phyloP scores from a whole-genome alignment of 345 rosid genomes.

The Luvunga scandens region DNA sequence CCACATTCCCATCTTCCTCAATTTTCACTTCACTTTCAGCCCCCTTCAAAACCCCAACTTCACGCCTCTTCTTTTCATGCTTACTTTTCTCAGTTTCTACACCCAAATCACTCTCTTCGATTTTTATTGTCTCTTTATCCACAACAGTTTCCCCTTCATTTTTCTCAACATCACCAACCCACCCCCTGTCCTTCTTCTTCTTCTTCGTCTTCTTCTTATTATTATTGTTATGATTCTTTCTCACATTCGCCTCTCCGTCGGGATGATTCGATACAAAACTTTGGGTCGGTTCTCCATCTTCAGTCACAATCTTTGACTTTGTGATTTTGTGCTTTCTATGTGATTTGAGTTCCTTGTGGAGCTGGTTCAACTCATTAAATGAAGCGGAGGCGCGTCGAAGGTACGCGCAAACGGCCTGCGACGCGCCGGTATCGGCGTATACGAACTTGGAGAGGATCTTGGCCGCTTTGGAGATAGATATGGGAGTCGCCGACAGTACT shows the following conservation, averaged over 20 bases:
- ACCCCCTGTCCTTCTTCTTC: slow-evolving; percentile 2
- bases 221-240: neutral
- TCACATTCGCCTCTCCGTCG: neutral
- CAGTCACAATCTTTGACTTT: neutral
- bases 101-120: neutral
- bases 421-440: slow-evolving; percentile 40
- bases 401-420: slow-evolving; percentile 49
- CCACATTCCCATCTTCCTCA: neutral
- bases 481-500: slow-evolving; percentile 27
- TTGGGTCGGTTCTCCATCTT: slow-evolving; percentile 5
- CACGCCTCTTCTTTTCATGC: slow-evolving; percentile 2
- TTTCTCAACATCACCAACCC: slow-evolving; percentile 9
- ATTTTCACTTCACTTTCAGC: neutral
- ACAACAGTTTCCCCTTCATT: slow-evolving; percentile 6
- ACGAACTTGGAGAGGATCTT: slow-evolving; percentile 41
- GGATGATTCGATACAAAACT: slow-evolving; percentile 8
- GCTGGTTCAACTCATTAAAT: slow-evolving; percentile 32
- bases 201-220: slow-evolving; percentile 4
- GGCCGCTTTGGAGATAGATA: slow-evolving; percentile 36
- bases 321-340: slow-evolving; percentile 13
- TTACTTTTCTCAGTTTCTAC: slow-evolving; percentile 11
- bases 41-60: neutral
- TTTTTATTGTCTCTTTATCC: neutral
- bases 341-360: slow-evolving; percentile 31
- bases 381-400: slow-evolving; percentile 44